phyloP scores from a whole-genome alignment of 108 stramenopile species.

The Nitzschia sp. region DNA sequence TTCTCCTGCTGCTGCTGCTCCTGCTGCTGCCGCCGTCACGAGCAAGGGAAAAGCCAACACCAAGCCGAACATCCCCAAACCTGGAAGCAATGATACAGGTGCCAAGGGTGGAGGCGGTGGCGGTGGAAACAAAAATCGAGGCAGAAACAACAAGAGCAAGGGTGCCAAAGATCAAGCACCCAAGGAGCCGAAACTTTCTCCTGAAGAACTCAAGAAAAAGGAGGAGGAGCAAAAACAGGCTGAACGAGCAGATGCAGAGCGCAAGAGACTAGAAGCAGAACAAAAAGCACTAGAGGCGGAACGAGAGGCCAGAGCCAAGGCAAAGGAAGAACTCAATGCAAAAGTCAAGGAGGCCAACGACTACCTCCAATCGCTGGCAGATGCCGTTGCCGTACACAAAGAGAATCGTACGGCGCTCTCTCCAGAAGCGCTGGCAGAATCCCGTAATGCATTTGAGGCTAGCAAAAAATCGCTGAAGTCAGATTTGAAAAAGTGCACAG shows the following conservation, averaged over 20 bases:
- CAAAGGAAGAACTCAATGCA: conserved; percentile 24
- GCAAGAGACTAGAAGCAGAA: conserved; percentile 34
- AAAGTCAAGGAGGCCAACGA: conserved; percentile 33
- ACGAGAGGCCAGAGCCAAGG: conserved; percentile 15
- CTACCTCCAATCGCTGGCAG: conserved; percentile 21
- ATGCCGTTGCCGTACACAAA: conserved; percentile 17
- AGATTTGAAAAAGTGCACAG: conserved; percentile 94
- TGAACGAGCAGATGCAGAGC: conserved; percentile 35
- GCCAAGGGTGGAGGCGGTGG: conserved; percentile 5
- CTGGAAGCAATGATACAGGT: not conserved
- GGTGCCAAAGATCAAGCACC: conserved; percentile 11
- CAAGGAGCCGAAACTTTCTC: conserved; percentile 9
- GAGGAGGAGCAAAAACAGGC: conserved; percentile 30
- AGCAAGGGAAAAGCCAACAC: not conserved
- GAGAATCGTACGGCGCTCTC: conserved; percentile 27
- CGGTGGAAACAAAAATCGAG: conserved; percentile 10
- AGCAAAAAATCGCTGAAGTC: conserved; percentile 87
- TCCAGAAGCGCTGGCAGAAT: conserved; percentile 16
- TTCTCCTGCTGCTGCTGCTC: conserved; percentile 1
- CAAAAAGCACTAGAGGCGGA: conserved; percentile 27
- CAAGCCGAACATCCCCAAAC: not conserved
- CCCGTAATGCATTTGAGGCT: conserved; percentile 59
- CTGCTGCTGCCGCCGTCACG: not conserved
- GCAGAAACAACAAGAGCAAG: conserved; percentile 10
- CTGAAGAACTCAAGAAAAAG: conserved; percentile 26